These are phyloP conservation scores for Podochytrium sp. DNA, from an alignment of 192 early-diverging fungal species.

Conservation along the genomic window DNA sequence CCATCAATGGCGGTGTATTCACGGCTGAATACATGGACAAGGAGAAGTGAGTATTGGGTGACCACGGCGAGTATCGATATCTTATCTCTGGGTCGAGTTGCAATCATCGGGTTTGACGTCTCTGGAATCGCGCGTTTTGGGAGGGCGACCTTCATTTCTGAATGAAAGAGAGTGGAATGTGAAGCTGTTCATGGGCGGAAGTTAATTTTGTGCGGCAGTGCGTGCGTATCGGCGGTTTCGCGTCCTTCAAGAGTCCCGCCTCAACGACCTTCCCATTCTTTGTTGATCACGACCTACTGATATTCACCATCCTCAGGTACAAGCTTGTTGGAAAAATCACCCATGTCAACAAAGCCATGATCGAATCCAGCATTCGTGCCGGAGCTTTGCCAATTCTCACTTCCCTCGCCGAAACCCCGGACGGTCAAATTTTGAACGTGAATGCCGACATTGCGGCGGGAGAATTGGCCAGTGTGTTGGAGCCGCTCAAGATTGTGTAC, in stretches of 20 bases:
- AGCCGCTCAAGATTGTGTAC: constrained; percentile 97
- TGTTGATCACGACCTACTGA: too few relatives aligned
- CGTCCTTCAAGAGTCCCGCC: too few relatives aligned
- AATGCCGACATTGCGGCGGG: constrained; percentile 99
- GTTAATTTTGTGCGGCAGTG: too few relatives aligned
- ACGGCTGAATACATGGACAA: constrained; percentile 94
- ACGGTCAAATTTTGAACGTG: constrained; percentile 97
- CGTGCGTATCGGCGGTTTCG: too few relatives aligned
- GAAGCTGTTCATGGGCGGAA: too few relatives aligned
- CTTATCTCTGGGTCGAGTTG: neutral
- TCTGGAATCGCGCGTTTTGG: too few relatives aligned
- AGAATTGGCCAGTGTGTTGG: constrained; percentile 92
- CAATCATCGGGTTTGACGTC: too few relatives aligned
- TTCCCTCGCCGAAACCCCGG: constrained; percentile 91
- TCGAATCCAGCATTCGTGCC: constrained; percentile 91
- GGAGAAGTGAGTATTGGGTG: constrained; percentile 58
- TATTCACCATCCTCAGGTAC: constrained; percentile 69
- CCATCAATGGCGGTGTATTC: constrained; percentile 95
- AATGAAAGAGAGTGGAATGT: too few relatives aligned
- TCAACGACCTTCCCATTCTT: too few relatives aligned
- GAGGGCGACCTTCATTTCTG: too few relatives aligned
- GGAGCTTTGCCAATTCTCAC: constrained; percentile 96
- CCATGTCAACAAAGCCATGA: constrained; percentile 87
- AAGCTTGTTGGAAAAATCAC: constrained; percentile 91
- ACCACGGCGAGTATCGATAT: neutral